phyloP scores from a whole-genome alignment of 1,284 basidiomycete genomes.

The Moniliella sp. region DNA sequence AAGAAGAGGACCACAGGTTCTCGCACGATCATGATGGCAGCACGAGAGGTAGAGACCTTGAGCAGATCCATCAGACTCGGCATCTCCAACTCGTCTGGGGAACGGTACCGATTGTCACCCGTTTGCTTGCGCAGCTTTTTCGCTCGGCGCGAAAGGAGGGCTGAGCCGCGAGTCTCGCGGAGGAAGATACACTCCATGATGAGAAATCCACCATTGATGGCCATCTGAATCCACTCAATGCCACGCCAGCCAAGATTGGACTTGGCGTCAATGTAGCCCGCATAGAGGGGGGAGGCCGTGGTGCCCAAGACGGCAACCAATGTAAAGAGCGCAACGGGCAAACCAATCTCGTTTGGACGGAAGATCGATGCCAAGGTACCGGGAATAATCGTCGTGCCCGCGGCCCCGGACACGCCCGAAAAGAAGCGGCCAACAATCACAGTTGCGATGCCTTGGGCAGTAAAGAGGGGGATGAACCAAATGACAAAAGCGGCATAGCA shows the following conservation, averaged over 20 bases:
- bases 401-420: conserved; percentile 27
- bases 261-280: conserved; percentile 23
- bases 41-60: conserved; percentile 22
- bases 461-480: conserved; percentile 24
- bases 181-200: conserved; percentile 27
- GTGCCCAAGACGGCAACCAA: conserved; percentile 28
- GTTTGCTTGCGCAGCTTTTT: conserved; percentile 29
- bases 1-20: conserved; percentile 32
- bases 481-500: conserved; percentile 29
- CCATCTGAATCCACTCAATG: conserved; percentile 30
- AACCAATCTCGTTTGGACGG: conserved; percentile 20
- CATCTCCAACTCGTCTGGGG: conserved; percentile 30
- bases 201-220: conserved; percentile 22
- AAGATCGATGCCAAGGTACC: conserved; percentile 12
- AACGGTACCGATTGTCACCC: conserved; percentile 25
- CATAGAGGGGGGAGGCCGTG: conserved; percentile 20
- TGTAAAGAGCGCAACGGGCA: conserved; percentile 31
- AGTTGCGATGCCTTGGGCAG: conserved; percentile 28
- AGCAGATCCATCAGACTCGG: conserved; percentile 26
- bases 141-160: conserved; percentile 23
- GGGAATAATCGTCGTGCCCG: conserved; percentile 13
- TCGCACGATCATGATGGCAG: conserved; percentile 21
- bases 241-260: conserved; percentile 31
- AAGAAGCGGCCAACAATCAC: conserved; percentile 26
- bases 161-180: conserved; percentile 32